Base-by-base conservation (phyloP, 2,329 filamentous ascomycete genomes). In the Aspergillus hortae region DNA sequence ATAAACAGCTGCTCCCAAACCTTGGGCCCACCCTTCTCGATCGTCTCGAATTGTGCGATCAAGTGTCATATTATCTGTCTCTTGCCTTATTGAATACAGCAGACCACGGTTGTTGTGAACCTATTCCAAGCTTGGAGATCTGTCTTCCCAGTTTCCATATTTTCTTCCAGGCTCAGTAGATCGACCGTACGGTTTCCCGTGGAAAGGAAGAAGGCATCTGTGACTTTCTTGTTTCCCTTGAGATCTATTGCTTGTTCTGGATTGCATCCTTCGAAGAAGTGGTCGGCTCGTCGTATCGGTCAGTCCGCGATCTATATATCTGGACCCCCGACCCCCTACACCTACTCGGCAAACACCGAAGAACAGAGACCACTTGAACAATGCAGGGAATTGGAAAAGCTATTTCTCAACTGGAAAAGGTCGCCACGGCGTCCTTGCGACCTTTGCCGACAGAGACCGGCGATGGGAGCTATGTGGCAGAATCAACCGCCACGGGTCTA, bases 401-500 rank as follows among this genome's bases (percentile, higher is more conserved):
- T 4, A 61, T 78, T 44, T 63, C 65, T 23, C 64, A 75, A 32
- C 51, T 74, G 30, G 68, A 69, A 48, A 63, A 73, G 40, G 61
- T 74, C 32, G 64, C 78, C 48, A 62, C 67, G 45, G 72, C 72
- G 48, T 72, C 75, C 14, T 53, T 73, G 40, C 66, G 72, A 23
- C 73, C 76, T 14, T 56, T 77, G 51, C 72, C 74, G 14, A 69
- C 67, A 21, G 60, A 70, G 44, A 73, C 72, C 21, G 74, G 73
- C 4, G 66, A 75, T 61, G 71, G 68, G 1, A 68, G 70, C 23
- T 73, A 76, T 53, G 51, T 72, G 33, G 63, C 71, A 40, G 60
- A 69, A 30, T 49, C 67, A 35, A 63, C 60, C 27, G 56, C 63
- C 45, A 68, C 69, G 3, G 68, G 71, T 3, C 44, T 77, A 44